These are phyloP conservation scores for Ramalina intermedia DNA, from an alignment of 495 filamentous ascomycete genomes.

Conservation along the genomic window DNA sequence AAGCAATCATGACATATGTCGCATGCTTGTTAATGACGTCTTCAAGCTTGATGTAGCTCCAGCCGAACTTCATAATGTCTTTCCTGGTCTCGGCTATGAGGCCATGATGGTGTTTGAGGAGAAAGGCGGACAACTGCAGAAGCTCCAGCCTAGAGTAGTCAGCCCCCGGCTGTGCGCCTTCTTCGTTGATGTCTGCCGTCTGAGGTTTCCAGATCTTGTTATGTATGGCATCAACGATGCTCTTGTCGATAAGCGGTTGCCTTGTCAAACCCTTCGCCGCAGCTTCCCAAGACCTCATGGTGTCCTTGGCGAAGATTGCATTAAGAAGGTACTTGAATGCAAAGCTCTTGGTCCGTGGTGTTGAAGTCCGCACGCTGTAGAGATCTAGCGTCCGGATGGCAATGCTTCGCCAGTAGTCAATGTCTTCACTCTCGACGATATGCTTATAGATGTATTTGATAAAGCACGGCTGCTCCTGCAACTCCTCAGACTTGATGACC, in stretches of 20 bases:
- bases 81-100: constrained; percentile 83
- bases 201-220: constrained; percentile 90
- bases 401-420: constrained; percentile 76
- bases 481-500: constrained; percentile 64
- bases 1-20: constrained; percentile 90
- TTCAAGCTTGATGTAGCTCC: constrained; percentile 94
- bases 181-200: constrained; percentile 68
- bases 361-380: constrained; percentile 60
- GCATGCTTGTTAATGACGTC: constrained; percentile 99
- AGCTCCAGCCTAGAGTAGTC: constrained; percentile 95
- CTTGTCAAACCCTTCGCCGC: constrained; percentile 24
- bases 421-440: constrained; percentile 71
- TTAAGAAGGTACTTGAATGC: constrained; percentile 86
- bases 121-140: constrained; percentile 80
- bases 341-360: constrained; percentile 85
- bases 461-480: constrained; percentile 61
- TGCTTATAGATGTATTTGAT: constrained; percentile 71
- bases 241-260: constrained; percentile 60
- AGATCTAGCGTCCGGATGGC: constrained; percentile 78
- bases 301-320: constrained; percentile 93
- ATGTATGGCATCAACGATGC: constrained; percentile 81
- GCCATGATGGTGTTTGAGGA: constrained; percentile 82
- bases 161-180: constrained; percentile 69
- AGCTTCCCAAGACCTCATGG: constrained; percentile 39
- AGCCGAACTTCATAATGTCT: constrained; percentile 97